A percentile compares a stretch with the other conserved stretches of the same genome.
phyloP scores from a whole-genome alignment of 306 rosid species.

The Cicer bijugum region DNA sequence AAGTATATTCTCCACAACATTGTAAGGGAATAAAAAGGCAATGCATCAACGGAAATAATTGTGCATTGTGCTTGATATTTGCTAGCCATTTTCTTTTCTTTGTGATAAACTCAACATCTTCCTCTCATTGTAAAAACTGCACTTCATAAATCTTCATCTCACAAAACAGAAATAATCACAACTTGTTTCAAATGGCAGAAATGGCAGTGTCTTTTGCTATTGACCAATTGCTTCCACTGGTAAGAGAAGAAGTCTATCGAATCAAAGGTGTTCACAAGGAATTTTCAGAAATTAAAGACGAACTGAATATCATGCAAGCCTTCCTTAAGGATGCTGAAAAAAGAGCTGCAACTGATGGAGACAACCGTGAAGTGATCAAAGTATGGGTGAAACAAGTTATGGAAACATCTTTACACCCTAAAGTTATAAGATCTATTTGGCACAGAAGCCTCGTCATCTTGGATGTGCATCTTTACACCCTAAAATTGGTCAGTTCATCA shows the following conservation, averaged over 20 bases:
- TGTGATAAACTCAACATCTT: too few species aligned
- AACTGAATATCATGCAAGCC: not conserved
- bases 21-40: too few species aligned
- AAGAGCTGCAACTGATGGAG: not conserved
- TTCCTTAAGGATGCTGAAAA: not conserved
- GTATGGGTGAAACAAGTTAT: not conserved
- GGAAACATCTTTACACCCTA: not conserved
- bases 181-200: not conserved
- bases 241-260: not conserved
- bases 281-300: not conserved
- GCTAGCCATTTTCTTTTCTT: too few species aligned
- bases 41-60: too few species aligned
- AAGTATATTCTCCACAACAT: too few species aligned
- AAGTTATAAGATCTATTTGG: not conserved
- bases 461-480: not conserved
- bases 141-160: not conserved
- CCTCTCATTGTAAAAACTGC: too few species aligned
- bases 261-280: conserved; percentile 11
- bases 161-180: not conserved
- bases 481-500: not conserved
- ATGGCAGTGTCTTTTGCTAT: not conserved
- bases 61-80: too few species aligned
- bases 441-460: not conserved
- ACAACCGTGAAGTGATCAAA: not conserved
- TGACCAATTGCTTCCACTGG: not conserved